Conservation (phyloP, 2,329 filamentous ascomycete genomes). For the Xylaria hypoxylon region DNA sequence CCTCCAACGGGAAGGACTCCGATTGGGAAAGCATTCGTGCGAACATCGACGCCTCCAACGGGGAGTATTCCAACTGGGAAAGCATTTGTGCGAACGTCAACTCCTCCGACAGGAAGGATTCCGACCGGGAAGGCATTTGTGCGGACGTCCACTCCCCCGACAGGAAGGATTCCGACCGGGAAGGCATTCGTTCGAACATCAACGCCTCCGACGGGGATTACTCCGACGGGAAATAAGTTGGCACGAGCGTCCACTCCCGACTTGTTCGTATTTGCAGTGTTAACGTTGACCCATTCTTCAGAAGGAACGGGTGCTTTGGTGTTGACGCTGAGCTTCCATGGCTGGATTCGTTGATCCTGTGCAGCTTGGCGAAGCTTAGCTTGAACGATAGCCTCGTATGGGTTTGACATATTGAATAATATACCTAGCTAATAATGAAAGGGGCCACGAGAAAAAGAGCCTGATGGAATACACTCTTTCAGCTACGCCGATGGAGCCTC, state of each 20-base stretch:
- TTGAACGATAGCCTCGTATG: conserved; percentile 21
- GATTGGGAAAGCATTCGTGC: conserved; percentile 14
- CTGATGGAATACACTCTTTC: not conserved
- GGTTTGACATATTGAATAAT: conserved; percentile 28
- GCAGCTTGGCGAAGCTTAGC: conserved; percentile 15
- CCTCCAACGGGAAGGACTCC: conserved; percentile 6
- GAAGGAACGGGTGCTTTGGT: conserved; percentile 5
- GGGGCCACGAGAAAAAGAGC: not conserved
- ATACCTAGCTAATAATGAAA: not conserved
- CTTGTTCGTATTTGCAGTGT: not conserved
- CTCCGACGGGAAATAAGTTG: conserved; percentile 5
- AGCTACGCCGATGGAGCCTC: not conserved
- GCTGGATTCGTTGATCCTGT: conserved; percentile 26
- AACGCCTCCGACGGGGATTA: conserved; percentile 5
- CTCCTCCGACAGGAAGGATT: not conserved
- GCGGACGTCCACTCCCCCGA: conserved; percentile 6
- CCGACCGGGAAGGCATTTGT: conserved; percentile 20
- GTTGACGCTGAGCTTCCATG: conserved; percentile 30
- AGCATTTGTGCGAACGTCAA: conserved; percentile 18
- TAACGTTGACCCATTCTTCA: conserved; percentile 28
- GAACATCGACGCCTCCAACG: conserved; percentile 16
- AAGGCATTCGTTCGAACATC: conserved; percentile 17
- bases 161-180: conserved; percentile 4
- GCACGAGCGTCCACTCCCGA: conserved; percentile 8
- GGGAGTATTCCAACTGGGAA: conserved; percentile 15